Evolutionary conservation across 176 grass and related monocot species (phyloP).

Genomic region (Carex scoparia): DNA sequence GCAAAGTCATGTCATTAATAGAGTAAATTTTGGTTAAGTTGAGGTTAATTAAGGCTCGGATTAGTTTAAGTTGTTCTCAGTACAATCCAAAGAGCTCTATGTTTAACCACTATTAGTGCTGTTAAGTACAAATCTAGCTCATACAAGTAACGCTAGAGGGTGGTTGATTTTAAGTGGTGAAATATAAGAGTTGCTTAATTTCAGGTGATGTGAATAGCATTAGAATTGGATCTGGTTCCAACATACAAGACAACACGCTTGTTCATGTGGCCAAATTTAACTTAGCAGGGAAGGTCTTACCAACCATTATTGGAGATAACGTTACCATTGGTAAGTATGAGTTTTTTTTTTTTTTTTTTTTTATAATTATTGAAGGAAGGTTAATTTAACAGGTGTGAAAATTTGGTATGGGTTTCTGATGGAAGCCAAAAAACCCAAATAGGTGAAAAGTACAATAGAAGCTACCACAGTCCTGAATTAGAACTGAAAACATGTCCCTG

Average conservation of each 20-base stretch:
- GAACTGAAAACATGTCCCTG: not conserved
- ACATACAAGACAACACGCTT: conserved; percentile 96
- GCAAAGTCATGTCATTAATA: not conserved
- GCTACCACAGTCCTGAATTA: not conserved
- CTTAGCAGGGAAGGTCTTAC: conserved; percentile 65
- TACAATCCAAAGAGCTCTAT: not conserved
- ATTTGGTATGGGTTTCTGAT: not conserved
- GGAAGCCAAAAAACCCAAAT: conserved; percentile 1
- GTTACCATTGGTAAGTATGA: conserved; percentile 76
- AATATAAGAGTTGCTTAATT: not conserved
- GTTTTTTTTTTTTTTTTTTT: not conserved
- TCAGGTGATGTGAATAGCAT: conserved; percentile 98
- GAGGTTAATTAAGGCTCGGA: not conserved
- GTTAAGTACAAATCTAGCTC: not conserved
- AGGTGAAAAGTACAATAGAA: not conserved
- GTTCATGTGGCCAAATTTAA: conserved; percentile 86
- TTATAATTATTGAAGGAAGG: not conserved
- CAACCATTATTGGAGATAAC: conserved; percentile 78
- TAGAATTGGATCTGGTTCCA: conserved; percentile 79
- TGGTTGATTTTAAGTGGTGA: not conserved
- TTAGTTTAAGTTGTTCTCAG: not conserved
- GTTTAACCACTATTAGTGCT: not conserved
- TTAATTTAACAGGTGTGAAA: not conserved
- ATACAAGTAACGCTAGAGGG: not conserved
- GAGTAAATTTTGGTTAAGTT: not conserved